Evolutionary conservation across 495 filamentous ascomycete genomes (phyloP).

Genomic region (Neurospora sp.): DNA sequence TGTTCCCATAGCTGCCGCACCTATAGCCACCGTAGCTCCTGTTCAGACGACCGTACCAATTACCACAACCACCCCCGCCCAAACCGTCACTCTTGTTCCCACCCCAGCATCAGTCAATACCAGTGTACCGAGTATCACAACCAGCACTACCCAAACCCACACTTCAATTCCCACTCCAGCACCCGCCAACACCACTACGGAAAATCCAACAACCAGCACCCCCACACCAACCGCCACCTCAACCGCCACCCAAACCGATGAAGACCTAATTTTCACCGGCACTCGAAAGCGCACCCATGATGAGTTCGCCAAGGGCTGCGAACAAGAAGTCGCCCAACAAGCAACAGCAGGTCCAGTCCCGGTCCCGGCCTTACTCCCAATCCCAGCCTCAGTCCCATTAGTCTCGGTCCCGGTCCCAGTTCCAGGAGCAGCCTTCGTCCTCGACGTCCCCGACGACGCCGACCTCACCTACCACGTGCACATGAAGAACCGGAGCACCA

Average conservation of each 20-base stretch:
- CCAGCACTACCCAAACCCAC: neutral
- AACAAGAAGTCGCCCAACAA: neutral
- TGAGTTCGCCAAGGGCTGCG: neutral
- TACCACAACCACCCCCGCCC: neutral
- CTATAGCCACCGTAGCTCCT: neutral
- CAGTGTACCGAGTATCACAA: neutral
- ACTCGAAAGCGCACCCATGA: neutral
- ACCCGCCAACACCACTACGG: neutral
- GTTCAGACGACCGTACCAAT: neutral
- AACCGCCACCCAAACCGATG: neutral
- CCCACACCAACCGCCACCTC: neutral
- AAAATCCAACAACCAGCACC: neutral
- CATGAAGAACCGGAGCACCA: neutral
- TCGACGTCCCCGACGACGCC: neutral
- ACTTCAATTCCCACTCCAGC: neutral
- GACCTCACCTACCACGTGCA: constrained; percentile 3
- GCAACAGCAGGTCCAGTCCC: neutral
- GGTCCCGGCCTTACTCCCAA: neutral
- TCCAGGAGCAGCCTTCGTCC: neutral
- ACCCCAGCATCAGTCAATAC: neutral
- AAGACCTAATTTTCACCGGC: neutral
- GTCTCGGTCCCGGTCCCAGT: neutral
- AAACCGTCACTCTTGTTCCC: neutral
- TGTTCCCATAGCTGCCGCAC: neutral
- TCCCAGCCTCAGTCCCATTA: neutral